Percentiles rank a stretch among this genome's conserved stretches.
Conservation (phyloP, 2,329 filamentous ascomycete species). For the Colletotrichum gigasporum region DNA sequence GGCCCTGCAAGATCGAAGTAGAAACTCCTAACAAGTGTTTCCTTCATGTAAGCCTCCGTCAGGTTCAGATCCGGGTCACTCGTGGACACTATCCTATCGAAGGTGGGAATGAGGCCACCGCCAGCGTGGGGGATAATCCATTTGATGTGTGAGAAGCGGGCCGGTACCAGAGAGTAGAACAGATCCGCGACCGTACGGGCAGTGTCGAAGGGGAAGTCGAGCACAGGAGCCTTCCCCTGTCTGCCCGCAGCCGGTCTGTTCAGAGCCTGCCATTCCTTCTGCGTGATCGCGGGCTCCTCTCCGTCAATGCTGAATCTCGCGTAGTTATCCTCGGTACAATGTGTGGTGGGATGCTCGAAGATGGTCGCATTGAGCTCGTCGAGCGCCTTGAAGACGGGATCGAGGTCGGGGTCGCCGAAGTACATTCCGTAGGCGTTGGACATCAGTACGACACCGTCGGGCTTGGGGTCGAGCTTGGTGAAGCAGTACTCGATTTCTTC, state of each 20-base stretch:
- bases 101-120: conserved; percentile 35
- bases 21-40: conserved; percentile 31
- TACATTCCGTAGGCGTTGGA: conserved; percentile 64
- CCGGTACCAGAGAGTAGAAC: conserved; percentile 31
- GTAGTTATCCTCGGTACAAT: conserved; percentile 43
- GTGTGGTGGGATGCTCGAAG: conserved; percentile 66
- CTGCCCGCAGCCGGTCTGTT: not conserved
- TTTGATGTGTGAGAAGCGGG: conserved; percentile 34
- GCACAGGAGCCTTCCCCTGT: not conserved
- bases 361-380: conserved; percentile 55
- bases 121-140: conserved; percentile 41
- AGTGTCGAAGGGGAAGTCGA: conserved; percentile 39
- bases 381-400: conserved; percentile 57
- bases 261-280: conserved; percentile 1
- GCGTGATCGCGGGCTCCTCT: not conserved
- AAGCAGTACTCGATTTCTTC: conserved; percentile 55
- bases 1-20: conserved; percentile 40
- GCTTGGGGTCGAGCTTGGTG: conserved; percentile 46
- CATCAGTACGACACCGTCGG: conserved; percentile 60
- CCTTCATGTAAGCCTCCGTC: conserved; percentile 42
- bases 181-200: conserved; percentile 32
- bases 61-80: conserved; percentile 17
- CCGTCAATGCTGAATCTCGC: conserved; percentile 22
- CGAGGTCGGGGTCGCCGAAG: conserved; percentile 55
- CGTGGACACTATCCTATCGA: conserved; percentile 31